These are phyloP conservation scores for Ploettnerulaceae sp. DNA, from an alignment of 2,329 filamentous ascomycete genomes.

Conservation along the genomic window DNA sequence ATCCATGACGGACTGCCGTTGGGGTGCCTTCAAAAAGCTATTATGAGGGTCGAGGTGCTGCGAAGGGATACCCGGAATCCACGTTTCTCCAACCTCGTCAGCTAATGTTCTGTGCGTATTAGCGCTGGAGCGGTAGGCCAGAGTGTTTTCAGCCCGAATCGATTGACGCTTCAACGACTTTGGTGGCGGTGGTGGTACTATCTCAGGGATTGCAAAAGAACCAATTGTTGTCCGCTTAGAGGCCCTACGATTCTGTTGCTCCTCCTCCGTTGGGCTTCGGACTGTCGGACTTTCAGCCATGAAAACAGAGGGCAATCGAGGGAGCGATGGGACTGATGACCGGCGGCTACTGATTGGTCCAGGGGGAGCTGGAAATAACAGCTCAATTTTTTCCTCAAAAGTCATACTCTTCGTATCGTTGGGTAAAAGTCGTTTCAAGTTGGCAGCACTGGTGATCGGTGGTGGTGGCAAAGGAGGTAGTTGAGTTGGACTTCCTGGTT, in stretches of 20 bases:
- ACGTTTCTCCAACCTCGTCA: slow-evolving; percentile 37
- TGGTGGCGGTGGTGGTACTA: too few species aligned
- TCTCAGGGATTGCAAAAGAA: slow-evolving; percentile 17
- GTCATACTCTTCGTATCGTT: slow-evolving; percentile 56
- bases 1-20: slow-evolving; percentile 13
- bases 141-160: slow-evolving; percentile 1
- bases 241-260: slow-evolving; percentile 23
- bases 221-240: slow-evolving; percentile 32
- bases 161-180: slow-evolving; percentile 9
- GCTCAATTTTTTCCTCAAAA: slow-evolving; percentile 51
- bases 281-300: slow-evolving; percentile 21
- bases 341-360: slow-evolving; percentile 26
- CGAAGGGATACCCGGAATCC: slow-evolving; percentile 36
- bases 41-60: slow-evolving; percentile 11
- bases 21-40: slow-evolving; percentile 9
- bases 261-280: slow-evolving; percentile 23
- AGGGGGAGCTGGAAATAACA: slow-evolving; percentile 43
- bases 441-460: slow-evolving; percentile 40
- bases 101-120: slow-evolving; percentile 32
- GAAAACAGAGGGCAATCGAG: slow-evolving; percentile 31
- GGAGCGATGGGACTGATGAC: slow-evolving; percentile 44
- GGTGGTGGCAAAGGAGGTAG: slow-evolving; percentile 38
- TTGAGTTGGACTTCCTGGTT: slow-evolving; percentile 45
- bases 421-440: slow-evolving; percentile 39
- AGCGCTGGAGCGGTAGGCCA: slow-evolving; percentile 32